These are phyloP conservation scores for Pseudocercospora musae DNA, from an alignment of 2,329 filamentous ascomycete species.

Conservation along the genomic window DNA sequence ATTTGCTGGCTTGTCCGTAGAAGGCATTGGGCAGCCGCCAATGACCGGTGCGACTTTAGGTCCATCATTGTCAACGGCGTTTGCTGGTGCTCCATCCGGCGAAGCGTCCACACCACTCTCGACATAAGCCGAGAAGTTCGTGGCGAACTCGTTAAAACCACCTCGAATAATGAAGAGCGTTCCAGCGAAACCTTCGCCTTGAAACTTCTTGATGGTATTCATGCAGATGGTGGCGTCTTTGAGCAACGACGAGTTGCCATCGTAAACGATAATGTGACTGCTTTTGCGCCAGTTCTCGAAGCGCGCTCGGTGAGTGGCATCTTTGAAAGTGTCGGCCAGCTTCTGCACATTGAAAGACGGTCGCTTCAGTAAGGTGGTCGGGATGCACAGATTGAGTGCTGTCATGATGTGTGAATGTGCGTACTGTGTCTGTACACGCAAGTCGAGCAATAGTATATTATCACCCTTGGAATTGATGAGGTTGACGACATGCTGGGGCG, in stretches of 20 bases:
- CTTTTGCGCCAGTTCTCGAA: slow-evolving; percentile 75
- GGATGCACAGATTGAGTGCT: slow-evolving; percentile 91
- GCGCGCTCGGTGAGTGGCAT: slow-evolving; percentile 62
- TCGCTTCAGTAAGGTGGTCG: slow-evolving; percentile 86
- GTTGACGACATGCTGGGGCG: slow-evolving; percentile 49
- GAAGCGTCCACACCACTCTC: slow-evolving; percentile 43
- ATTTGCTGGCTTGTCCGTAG: slow-evolving; percentile 65
- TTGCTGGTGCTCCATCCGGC: slow-evolving; percentile 5
- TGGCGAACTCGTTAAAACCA: slow-evolving; percentile 73
- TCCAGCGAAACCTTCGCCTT: slow-evolving; percentile 75
- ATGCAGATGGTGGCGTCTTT: slow-evolving; percentile 77
- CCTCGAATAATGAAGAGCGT: slow-evolving; percentile 72
- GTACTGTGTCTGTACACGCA: slow-evolving; percentile 83
- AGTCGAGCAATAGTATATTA: slow-evolving; percentile 70
- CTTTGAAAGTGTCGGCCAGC: slow-evolving; percentile 80
- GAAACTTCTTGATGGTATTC: slow-evolving; percentile 93
- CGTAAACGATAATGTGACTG: slow-evolving; percentile 81
- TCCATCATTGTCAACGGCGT: slow-evolving; percentile 47
- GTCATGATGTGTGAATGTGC: slow-evolving; percentile 68
- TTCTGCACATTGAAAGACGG: slow-evolving; percentile 87
- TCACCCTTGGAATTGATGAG: slow-evolving; percentile 46
- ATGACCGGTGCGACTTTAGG: slow-evolving; percentile 71
- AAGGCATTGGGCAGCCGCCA: slow-evolving; percentile 81
- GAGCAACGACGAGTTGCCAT: slow-evolving; percentile 69
- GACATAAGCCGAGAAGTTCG: slow-evolving; percentile 62